Conservation (phyloP, 805 yeast species). For the Candida sonorensis region DNA sequence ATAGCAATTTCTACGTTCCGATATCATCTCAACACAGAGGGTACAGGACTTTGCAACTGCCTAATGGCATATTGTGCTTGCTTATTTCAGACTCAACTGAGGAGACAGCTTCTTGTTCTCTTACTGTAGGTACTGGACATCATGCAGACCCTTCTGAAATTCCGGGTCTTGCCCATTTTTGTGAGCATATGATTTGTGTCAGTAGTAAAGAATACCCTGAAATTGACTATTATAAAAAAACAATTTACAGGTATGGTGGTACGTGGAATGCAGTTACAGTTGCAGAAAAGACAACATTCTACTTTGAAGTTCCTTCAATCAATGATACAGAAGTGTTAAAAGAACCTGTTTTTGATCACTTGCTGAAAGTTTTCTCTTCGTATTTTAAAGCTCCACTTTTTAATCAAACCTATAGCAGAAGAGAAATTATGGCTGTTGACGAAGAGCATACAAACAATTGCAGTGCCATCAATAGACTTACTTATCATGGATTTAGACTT, state of each 20-base stretch:
- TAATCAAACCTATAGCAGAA: conserved; percentile 30
- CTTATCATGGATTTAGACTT: conserved; percentile 53
- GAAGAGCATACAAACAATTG: conserved; percentile 61
- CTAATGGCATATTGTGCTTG: conserved; percentile 63
- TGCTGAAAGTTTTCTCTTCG: conserved; percentile 43
- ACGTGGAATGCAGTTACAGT: conserved; percentile 61
- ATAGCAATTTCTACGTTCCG: conserved; percentile 12
- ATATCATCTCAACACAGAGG: conserved; percentile 24
- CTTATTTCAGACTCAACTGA: conserved; percentile 71
- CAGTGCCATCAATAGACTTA: conserved; percentile 34
- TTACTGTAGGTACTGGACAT: conserved; percentile 77
- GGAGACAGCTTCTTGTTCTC: conserved; percentile 58
- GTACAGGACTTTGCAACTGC: conserved; percentile 42
- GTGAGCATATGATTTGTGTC: conserved; percentile 66
- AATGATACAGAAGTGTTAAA: conserved; percentile 2
- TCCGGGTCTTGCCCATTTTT: conserved; percentile 84
- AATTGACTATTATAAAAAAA: conserved; percentile 37
- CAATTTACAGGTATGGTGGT: conserved; percentile 46
- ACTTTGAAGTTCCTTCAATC: conserved; percentile 50
- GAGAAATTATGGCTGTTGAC: conserved; percentile 55
- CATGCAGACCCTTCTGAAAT: conserved; percentile 64
- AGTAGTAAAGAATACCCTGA: conserved; percentile 52
- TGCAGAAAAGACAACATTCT: conserved; percentile 59
- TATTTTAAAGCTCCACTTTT: conserved; percentile 48
- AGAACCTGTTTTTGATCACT: conserved; percentile 35